Evolutionary conservation across 139 green algal species (phyloP).

Genomic region (Picochlorum sp.): DNA sequence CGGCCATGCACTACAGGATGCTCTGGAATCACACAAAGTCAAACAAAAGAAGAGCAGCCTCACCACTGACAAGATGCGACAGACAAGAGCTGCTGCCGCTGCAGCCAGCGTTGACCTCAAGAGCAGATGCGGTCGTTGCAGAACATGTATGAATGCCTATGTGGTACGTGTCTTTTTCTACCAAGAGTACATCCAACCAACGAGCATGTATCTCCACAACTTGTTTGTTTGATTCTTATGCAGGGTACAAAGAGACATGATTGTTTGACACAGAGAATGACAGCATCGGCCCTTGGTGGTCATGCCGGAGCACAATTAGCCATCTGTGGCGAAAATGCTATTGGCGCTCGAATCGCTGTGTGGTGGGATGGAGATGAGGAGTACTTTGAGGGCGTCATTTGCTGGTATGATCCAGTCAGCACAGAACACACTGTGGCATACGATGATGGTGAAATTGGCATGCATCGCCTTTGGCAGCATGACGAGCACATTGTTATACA

Average conservation of each 20-base stretch:
- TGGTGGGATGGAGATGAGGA: conserved; percentile 50
- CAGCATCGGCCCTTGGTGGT: conserved; percentile 53
- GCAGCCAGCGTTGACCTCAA: conserved; percentile 37
- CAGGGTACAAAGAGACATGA: conserved; percentile 32
- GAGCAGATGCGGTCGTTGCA: conserved; percentile 41
- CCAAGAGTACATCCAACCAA: background rate
- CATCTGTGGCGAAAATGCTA: conserved; percentile 42
- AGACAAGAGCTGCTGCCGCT: conserved; percentile 28
- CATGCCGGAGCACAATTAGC: conserved; percentile 49
- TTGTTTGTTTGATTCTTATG: no score
- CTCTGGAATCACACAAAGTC: conserved; percentile 17
- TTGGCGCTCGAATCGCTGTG: conserved; percentile 55
- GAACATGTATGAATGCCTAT: conserved; percentile 38
- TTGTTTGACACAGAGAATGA: conserved; percentile 61
- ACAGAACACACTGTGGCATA: conserved; percentile 69
- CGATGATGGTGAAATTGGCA: conserved; percentile 60
- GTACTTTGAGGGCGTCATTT: conserved; percentile 29
- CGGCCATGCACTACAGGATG: conserved; percentile 26
- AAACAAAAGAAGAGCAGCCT: conserved; percentile 12
- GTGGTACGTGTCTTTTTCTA: no score
- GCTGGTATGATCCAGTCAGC: conserved; percentile 38
- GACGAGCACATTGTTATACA: conserved; percentile 31
- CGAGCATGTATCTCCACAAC: no score
- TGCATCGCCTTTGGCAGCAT: conserved; percentile 39
- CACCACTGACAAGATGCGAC: conserved; percentile 27